Evolutionary conservation across 2,329 filamentous ascomycete species (phyloP).

Genomic region (Chalaropsis thielavioides): DNA sequence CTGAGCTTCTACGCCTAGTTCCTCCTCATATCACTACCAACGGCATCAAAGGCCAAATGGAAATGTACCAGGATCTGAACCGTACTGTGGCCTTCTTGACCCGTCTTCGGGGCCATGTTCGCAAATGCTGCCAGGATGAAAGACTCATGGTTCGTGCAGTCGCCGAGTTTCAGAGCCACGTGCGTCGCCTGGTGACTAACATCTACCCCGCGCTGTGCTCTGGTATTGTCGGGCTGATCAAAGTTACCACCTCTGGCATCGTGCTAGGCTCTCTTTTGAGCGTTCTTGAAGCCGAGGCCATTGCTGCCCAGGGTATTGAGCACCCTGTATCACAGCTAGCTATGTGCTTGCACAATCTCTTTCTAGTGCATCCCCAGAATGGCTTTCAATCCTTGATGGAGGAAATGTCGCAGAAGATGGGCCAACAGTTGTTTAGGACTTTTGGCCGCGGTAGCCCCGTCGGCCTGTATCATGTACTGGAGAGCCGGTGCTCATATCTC

Average conservation of each 20-base stretch:
- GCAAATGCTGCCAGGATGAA: constrained; percentile 1
- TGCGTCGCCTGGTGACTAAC: background rate
- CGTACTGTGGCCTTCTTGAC: background rate
- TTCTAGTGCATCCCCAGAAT: background rate
- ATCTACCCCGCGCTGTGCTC: background rate
- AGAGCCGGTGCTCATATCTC: background rate
- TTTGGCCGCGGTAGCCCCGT: constrained; percentile 2
- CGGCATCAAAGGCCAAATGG: background rate
- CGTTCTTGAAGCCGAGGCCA: background rate
- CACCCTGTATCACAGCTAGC: background rate
- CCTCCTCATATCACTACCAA: background rate
- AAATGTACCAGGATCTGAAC: background rate
- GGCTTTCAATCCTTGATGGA: background rate
- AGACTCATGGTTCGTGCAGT: background rate
- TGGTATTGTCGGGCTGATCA: background rate
- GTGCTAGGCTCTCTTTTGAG: background rate
- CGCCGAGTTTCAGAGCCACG: background rate
- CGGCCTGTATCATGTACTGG: background rate
- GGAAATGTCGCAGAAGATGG: background rate
- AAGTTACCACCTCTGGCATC: background rate
- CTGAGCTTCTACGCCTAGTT: background rate
- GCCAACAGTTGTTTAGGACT: background rate
- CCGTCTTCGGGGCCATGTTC: background rate
- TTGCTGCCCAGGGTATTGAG: background rate
- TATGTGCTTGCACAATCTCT: constrained; percentile 6